Conservation (phyloP, 2,329 filamentous ascomycete species). For the Piedraia hortae region DNA sequence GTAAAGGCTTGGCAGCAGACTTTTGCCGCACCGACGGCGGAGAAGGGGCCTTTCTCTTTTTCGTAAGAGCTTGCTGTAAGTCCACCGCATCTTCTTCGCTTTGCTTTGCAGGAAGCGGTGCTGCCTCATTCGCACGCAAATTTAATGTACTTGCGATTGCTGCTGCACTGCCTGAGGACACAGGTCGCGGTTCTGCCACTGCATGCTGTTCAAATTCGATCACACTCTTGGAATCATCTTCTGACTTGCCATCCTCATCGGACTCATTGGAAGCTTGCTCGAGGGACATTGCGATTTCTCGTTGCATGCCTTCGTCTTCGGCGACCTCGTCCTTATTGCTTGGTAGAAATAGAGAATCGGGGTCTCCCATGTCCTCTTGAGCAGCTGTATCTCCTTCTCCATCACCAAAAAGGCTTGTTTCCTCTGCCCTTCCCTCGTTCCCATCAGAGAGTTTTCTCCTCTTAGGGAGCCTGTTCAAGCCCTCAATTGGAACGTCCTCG, state of each 20-base stretch:
- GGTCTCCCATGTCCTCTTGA: conserved; percentile 11
- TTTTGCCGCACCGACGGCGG: conserved; percentile 3
- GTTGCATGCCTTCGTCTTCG: conserved; percentile 49
- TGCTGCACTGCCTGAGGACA: conserved; percentile 20
- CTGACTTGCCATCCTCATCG: conserved; percentile 22
- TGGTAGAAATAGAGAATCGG: conserved; percentile 29
- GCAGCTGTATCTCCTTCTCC: conserved; percentile 7
- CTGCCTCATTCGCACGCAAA: conserved; percentile 30
- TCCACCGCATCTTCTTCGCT: conserved; percentile 53
- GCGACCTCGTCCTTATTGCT: conserved; percentile 12
- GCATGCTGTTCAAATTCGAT: conserved; percentile 15
- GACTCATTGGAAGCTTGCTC: conserved; percentile 23
- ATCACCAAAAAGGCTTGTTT: conserved; percentile 21
- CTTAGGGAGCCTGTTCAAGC: conserved; percentile 59
- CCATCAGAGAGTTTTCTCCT: conserved; percentile 11
- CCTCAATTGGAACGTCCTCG: conserved; percentile 79
- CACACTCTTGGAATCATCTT: too few species aligned
- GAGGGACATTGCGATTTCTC: conserved; percentile 65
- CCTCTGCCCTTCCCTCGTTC: conserved; percentile 11
- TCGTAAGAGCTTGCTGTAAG: conserved; percentile 45
- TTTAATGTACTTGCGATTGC: conserved; percentile 52
- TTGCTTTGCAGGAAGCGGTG: conserved; percentile 14
- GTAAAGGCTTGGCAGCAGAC: conserved; percentile 8
- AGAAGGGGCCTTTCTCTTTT: conserved; percentile 10
- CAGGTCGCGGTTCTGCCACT: conserved; percentile 17